A percentile compares a stretch with the other conserved stretches of the same genome.
Evolutionary conservation across 202 grass and related monocot species (phyloP).

Genomic region (Eragrostis tef): DNA sequence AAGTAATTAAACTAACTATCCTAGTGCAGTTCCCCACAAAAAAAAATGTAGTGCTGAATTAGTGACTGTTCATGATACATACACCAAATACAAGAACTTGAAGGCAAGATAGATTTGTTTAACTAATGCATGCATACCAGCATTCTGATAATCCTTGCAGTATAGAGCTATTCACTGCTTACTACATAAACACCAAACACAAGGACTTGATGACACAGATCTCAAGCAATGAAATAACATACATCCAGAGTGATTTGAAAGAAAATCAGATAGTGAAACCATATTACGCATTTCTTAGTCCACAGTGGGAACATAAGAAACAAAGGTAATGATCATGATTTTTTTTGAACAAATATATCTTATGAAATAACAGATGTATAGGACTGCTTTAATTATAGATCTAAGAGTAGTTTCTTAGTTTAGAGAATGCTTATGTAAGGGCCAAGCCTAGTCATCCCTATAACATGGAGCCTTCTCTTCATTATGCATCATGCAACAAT

Average conservation of each 20-base stretch:
- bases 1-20: not conserved
- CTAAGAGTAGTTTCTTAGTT: conserved; percentile 30
- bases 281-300: not conserved
- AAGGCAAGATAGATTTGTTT: not conserved
- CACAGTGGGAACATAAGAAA: conserved; percentile 32
- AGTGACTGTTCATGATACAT: not conserved
- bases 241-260: conserved; percentile 1
- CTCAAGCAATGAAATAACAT: conserved; percentile 1
- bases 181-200: too few relatives aligned
- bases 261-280: conserved; percentile 8
- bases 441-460: not conserved
- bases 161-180: too few relatives aligned
- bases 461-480: not conserved
- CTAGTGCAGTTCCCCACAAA: too few relatives aligned
- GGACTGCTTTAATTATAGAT: not conserved
- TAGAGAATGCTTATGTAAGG: not conserved
- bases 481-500: not conserved
- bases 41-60: not conserved
- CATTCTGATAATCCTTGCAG: conserved; percentile 1
- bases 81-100: not conserved
- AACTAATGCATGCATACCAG: conserved; percentile 11
- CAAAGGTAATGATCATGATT: too few relatives aligned
- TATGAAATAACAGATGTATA: conserved; percentile 16
- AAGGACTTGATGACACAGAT: not conserved
- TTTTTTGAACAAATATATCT: conserved; percentile 5